A percentile compares a stretch with the other conserved stretches of the same genome.
phyloP scores from a whole-genome alignment of 176 grass and related monocot genomes.

The Oryza glumipatula region DNA sequence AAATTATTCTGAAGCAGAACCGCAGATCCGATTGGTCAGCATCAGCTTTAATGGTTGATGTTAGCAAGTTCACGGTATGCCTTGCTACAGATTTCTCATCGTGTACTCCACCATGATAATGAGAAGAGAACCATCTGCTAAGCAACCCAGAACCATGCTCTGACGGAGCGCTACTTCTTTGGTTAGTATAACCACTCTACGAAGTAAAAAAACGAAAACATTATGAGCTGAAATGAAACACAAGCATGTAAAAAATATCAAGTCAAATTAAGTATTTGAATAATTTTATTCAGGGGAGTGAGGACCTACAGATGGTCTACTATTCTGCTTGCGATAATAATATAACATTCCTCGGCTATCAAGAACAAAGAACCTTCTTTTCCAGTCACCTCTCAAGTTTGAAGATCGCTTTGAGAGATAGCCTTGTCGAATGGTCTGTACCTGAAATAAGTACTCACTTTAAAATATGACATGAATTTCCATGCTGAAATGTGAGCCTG shows the following conservation, averaged over 20 bases:
- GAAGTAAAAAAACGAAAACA: slow-evolving; percentile 27
- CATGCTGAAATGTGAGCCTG: background rate
- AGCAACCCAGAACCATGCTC: slow-evolving; percentile 96
- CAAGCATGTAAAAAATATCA: slow-evolving; percentile 35
- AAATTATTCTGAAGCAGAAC: slow-evolving; percentile 98
- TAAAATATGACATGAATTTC: slow-evolving; percentile 8
- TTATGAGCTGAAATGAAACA: slow-evolving; percentile 18
- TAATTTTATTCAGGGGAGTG: background rate
- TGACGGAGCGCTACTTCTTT: slow-evolving; percentile 61
- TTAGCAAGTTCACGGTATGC: slow-evolving; percentile 95
- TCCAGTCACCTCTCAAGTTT: slow-evolving; percentile 99
- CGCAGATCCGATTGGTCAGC: slow-evolving; percentile 94
- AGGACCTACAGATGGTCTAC: slow-evolving; percentile 81
- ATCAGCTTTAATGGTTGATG: slow-evolving; percentile 97
- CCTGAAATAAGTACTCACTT: slow-evolving; percentile 54
- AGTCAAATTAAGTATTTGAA: slow-evolving; percentile 11
- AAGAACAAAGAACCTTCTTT: slow-evolving; percentile 99
- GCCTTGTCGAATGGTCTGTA: slow-evolving; percentile 97
- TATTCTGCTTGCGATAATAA: slow-evolving; percentile 91
- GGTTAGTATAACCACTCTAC: slow-evolving; percentile 79
- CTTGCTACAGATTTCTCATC: slow-evolving; percentile 97
- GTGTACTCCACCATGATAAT: slow-evolving; percentile 93
- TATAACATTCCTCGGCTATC: slow-evolving; percentile 98
- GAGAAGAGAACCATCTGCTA: slow-evolving; percentile 97
- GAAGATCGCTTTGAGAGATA: slow-evolving; percentile 99